phyloP scores from a whole-genome alignment of 1,139 yeast genomes.

The Pichia sp. region DNA sequence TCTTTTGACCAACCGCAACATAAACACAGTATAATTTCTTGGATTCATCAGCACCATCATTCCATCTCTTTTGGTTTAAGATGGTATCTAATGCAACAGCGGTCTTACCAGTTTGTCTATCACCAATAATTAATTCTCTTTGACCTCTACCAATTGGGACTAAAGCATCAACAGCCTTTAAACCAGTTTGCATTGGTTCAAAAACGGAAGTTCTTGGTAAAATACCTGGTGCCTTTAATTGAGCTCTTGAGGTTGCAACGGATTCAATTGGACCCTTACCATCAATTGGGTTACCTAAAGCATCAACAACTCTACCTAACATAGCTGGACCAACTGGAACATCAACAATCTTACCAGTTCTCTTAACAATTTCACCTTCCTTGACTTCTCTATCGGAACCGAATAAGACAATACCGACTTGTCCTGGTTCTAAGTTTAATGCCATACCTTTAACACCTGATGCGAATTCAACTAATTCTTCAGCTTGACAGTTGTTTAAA shows the following conservation, averaged over 20 bases:
- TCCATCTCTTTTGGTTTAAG: conserved; percentile 99
- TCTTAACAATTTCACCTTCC: conserved; percentile 99
- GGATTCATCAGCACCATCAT: conserved; percentile 86
- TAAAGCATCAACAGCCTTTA: conserved; percentile 97
- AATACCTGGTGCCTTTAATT: conserved; percentile 99
- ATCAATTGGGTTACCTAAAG: conserved; percentile 98
- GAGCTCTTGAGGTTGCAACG: conserved; percentile 85
- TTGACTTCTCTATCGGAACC: conserved; percentile 98
- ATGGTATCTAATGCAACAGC: conserved; percentile 98
- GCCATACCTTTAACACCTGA: conserved; percentile 99
- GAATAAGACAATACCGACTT: conserved; percentile 99
- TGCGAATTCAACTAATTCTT: conserved; percentile 98
- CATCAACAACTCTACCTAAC: conserved; percentile 99
- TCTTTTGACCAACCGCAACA: conserved; percentile 99
- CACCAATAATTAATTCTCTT: conserved; percentile 99
- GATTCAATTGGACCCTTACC: conserved; percentile 98
- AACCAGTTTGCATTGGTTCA: conserved; percentile 99
- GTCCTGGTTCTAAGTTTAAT: conserved; percentile 99
- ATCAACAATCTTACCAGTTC: conserved; percentile 99
- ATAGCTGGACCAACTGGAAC: conserved; percentile 98
- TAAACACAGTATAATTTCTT: conserved; percentile 99
- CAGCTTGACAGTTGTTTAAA: conserved; percentile 99
- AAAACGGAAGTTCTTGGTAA: conserved; percentile 97
- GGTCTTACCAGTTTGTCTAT: conserved; percentile 99
- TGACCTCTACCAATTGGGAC: conserved; percentile 99